Evolutionary conservation across 768 basidiomycete genomes (phyloP).

Genomic region (Saitozyma sp.): DNA sequence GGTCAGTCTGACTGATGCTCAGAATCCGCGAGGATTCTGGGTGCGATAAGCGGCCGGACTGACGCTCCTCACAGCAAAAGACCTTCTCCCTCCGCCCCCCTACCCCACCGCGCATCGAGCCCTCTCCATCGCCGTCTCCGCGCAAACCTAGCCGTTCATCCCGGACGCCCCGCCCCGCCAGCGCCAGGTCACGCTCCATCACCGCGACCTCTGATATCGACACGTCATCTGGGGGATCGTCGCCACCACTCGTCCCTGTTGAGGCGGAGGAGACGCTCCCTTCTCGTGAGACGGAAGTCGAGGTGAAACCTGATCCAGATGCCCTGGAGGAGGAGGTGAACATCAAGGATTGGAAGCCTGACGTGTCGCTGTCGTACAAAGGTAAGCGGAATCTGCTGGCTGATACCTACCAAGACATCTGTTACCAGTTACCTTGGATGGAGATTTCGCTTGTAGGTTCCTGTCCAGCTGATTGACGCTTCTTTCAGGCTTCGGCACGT

Average conservation of each 20-base stretch:
- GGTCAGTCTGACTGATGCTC: constrained; percentile 54
- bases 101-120: constrained; percentile 17
- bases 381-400: constrained; percentile 24
- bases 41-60: neutral
- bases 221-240: neutral
- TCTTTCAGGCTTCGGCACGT: constrained; percentile 47
- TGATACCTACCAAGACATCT: neutral
- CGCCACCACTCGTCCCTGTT: neutral
- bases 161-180: neutral
- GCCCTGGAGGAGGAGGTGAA: constrained; percentile 25
- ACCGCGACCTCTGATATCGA: neutral
- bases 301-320: constrained; percentile 21
- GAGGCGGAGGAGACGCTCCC: neutral
- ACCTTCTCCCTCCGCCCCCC: constrained; percentile 35
- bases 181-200: constrained; percentile 16
- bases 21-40: neutral
- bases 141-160: constrained; percentile 10
- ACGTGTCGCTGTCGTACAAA: constrained; percentile 44
- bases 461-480: too few relatives aligned
- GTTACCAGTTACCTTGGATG: neutral
- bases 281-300: neutral
- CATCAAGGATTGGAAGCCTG: constrained; percentile 50
- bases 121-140: constrained; percentile 6
- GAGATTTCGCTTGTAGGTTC: too few relatives aligned
- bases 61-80: constrained; percentile 28